phyloP scores from a whole-genome alignment of 805 yeast species.

The Saturnispora ahearnii region DNA sequence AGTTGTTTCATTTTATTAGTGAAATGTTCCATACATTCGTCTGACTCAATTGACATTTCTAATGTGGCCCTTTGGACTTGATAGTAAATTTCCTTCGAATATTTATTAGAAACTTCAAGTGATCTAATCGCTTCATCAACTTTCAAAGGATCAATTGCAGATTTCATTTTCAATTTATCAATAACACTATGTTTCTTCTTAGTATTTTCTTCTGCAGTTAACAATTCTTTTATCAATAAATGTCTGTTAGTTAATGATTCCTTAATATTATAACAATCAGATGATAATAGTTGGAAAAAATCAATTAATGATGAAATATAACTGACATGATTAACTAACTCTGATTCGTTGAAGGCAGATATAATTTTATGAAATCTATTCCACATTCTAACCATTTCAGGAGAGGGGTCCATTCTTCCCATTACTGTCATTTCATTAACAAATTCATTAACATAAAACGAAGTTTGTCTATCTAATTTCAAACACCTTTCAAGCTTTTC shows the following conservation, averaged over 20 bases:
- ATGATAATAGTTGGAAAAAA: constrained; percentile 50
- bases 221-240: constrained; percentile 79
- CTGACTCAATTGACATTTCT: constrained; percentile 71
- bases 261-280: constrained; percentile 79
- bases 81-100: constrained; percentile 66
- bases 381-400: constrained; percentile 75
- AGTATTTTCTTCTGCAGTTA: constrained; percentile 69
- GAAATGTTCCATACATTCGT: constrained; percentile 49
- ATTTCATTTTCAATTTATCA: constrained; percentile 56
- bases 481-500: constrained; percentile 44
- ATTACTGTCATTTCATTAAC: constrained; percentile 33
- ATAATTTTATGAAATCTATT: constrained; percentile 62
- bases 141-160: constrained; percentile 74
- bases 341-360: constrained; percentile 65
- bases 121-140: constrained; percentile 84
- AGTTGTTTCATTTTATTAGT: constrained; percentile 40
- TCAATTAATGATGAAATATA: constrained; percentile 74
- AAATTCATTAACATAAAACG: constrained; percentile 37
- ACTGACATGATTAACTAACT: constrained; percentile 58
- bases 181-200: constrained; percentile 64
- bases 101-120: constrained; percentile 66
- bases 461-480: constrained; percentile 48
- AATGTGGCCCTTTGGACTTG: constrained; percentile 77
- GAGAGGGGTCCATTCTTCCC: constrained; percentile 37
- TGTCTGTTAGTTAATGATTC: constrained; percentile 92